Conservation (phyloP, 345 rosid genomes). For the Rhodamnia argentea region DNA sequence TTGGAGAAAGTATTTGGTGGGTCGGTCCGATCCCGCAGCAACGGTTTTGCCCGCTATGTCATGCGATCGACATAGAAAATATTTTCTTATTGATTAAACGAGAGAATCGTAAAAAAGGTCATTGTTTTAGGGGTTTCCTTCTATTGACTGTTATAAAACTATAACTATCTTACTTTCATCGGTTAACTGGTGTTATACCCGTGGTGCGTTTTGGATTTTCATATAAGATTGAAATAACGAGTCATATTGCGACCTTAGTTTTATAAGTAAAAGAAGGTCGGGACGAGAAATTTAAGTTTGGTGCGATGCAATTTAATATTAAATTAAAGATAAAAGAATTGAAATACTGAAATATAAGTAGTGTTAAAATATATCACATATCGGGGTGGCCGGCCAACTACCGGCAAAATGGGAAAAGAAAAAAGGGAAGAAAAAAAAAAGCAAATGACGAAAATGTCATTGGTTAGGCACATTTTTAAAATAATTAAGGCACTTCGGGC, state of each 20-base stretch:
- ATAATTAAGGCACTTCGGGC: too few species aligned
- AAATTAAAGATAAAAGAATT: background rate
- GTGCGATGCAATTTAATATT: background rate
- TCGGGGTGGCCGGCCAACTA: too few species aligned
- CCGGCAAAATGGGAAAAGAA: too few species aligned
- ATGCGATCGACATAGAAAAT: background rate
- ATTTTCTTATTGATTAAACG: background rate
- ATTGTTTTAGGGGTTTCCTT: background rate
- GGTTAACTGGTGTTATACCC: background rate
- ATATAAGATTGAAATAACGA: background rate
- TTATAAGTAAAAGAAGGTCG: background rate
- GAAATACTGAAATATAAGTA: too few species aligned
- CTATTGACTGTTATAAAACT: background rate
- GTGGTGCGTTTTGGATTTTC: background rate
- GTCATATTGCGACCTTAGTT: background rate
- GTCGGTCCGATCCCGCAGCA: background rate
- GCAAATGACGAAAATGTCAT: too few species aligned
- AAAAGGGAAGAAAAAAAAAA: too few species aligned
- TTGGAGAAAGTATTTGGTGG: too few species aligned
- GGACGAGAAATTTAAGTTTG: background rate
- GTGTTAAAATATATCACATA: too few species aligned
- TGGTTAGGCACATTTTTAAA: too few species aligned
- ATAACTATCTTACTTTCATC: background rate
- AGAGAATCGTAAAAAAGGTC: background rate
- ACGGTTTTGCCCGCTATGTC: background rate